Percentiles rank a stretch among this genome's conserved stretches.
Conservation (phyloP, 2,329 filamentous ascomycete species). For the Capronia coronata region DNA sequence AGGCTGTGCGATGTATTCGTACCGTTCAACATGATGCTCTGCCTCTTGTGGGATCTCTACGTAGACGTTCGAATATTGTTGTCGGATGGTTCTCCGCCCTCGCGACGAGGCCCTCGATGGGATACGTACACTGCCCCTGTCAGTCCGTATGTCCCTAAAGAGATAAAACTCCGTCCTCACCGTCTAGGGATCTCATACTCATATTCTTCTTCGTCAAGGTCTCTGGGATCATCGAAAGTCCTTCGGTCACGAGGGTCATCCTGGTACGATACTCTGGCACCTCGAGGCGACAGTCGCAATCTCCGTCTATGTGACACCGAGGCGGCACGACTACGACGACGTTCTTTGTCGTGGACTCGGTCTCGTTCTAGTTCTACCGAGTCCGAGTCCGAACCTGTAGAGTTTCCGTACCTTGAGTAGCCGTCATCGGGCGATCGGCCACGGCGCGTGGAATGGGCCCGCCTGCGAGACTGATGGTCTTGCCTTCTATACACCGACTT, state of each 20-base stretch:
- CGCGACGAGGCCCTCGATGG: conserved; percentile 2
- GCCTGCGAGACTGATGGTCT: conserved; percentile 3
- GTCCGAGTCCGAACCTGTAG: conserved; percentile 6
- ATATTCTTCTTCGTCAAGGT: conserved; percentile 4
- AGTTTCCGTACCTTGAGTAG: neutral
- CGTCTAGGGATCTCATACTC: conserved; percentile 2
- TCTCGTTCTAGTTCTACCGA: conserved; percentile 3
- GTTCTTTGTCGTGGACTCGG: neutral
- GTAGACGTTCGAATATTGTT: conserved; percentile 10
- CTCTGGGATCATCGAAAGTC: neutral
- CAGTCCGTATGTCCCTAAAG: neutral
- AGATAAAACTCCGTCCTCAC: neutral
- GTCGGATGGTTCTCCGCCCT: conserved; percentile 5
- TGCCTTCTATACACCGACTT: neutral
- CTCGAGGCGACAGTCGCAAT: conserved; percentile 10
- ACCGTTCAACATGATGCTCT: conserved; percentile 3
- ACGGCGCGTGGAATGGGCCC: conserved; percentile 4
- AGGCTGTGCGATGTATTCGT: conserved; percentile 1
- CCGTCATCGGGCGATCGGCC: neutral
- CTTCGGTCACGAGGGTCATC: neutral
- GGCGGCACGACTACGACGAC: conserved; percentile 3
- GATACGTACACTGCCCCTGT: neutral
- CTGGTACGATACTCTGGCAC: conserved; percentile 6
- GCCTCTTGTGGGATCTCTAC: neutral
- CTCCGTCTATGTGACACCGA: conserved; percentile 4